Evolutionary conservation across 2,329 filamentous ascomycete genomes (phyloP), one percentile per base, ranked within the genome.

Genomic region (Fusarium zealandicum): DNA sequence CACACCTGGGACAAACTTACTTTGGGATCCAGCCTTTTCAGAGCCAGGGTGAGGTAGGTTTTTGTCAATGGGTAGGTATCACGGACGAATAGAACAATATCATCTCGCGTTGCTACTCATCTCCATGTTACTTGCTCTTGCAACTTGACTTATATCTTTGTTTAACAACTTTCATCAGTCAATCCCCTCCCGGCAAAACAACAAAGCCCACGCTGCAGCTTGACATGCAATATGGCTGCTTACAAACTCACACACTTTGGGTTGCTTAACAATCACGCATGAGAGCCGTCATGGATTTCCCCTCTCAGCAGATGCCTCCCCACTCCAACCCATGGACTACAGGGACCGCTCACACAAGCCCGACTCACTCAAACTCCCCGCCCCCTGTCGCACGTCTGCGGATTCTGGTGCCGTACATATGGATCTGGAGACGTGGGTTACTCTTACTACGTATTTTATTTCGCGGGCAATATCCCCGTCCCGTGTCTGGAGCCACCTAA

Each of bases 241-340:
- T 59, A 61, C 54, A 39, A 61, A 61, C 30, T 16, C 32, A n/a
- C 14, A 16, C 33, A 20, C 27, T n/a, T 22, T 22, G 20, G 20
- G 20, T 20, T 67, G 64, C 59, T 66, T 65, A 66, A 67, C 55
- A 66, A 66, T 66, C 64, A 65, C 47, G 40, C 49, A 64, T 56
- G 48, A 59, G 36, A 53, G 33, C 48, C 52, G 50, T 66, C 59
- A 63, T 65, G 51, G 54, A 63, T 46, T 63, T 52, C 47, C 55
- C 59, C 36, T 17, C 59, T 54, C 45, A 37, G 32, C 36, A 25
- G 13, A 8, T 25, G 22, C 27, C 59, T 54, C 45, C 58, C 59
- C 51, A 63, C 59, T 39, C 43, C 22, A 36, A 32, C 25, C 45
- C 43, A 43, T 54, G 51, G 30, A 22, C 36, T 35, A 27, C 44